Evolutionary conservation across 495 filamentous ascomycete genomes (phyloP).

Genomic region (Amniculicola lignicola): DNA sequence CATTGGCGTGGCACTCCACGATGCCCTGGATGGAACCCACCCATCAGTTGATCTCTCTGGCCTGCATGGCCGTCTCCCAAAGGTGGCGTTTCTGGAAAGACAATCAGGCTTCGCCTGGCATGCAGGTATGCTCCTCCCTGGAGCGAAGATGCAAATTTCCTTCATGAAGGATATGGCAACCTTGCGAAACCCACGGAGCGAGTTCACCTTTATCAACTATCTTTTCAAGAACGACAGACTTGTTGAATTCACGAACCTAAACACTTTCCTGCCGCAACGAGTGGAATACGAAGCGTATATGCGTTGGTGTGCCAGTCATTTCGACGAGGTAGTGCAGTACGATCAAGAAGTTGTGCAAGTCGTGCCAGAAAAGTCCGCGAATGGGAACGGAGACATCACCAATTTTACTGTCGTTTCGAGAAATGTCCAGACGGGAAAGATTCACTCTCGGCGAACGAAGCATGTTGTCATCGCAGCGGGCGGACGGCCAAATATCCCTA

Average conservation of each 20-base stretch:
- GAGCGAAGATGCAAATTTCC: constrained; percentile 94
- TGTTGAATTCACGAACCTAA: constrained; percentile 83
- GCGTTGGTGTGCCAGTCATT: constrained; percentile 81
- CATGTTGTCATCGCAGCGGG: constrained; percentile 87
- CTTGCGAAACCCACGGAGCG: constrained; percentile 76
- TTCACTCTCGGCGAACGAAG: constrained; percentile 56
- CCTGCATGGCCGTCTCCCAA: constrained; percentile 50
- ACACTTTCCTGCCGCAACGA: constrained; percentile 81
- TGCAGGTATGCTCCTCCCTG: constrained; percentile 88
- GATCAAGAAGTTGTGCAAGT: constrained; percentile 70
- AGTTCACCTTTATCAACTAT: constrained; percentile 96
- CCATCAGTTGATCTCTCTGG: constrained; percentile 21
- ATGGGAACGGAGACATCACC: constrained; percentile 45
- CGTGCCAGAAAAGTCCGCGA: constrained; percentile 39
- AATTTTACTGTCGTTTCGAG: constrained; percentile 56
- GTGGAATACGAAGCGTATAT: constrained; percentile 95
- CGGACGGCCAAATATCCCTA: constrained; percentile 74
- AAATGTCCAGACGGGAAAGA: constrained; percentile 51
- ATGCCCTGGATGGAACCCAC: constrained; percentile 47
- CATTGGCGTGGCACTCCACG: constrained; percentile 87
- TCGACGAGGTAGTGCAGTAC: constrained; percentile 75
- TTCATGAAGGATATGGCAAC: constrained; percentile 97
- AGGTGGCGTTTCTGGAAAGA: constrained; percentile 80
- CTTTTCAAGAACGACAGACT: constrained; percentile 74
- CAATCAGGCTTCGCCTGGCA: constrained; percentile 88